Base-by-base conservation (phyloP, 2,329 filamentous ascomycete genomes). In the Ophiostoma ulmi region DNA sequence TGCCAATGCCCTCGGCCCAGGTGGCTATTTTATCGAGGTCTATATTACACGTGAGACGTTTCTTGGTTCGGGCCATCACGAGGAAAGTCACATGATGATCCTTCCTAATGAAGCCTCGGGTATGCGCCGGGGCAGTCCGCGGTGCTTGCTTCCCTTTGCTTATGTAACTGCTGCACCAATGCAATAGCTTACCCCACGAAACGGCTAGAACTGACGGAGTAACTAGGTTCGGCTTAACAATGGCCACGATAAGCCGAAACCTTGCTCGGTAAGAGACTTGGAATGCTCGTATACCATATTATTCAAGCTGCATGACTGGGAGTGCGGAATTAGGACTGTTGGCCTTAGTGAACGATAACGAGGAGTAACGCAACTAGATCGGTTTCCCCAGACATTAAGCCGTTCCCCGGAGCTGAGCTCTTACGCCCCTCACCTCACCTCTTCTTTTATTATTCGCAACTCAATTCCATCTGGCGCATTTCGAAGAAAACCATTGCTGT, bases 101-200 rank as follows among this genome's bases (percentile, higher is more conserved):
- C 13, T 63, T 63, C 26, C 31, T 36, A 22, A 20, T 36, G 31
- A 64, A n/a, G 63, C 63, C 63, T 65, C 63, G 63, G 63, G 61
- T 31, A 64, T 64, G 26, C 31, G 31, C 35, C 63, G 63, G 63
- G 63, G 63, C 63, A 65, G 63, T 64, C 61, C 61, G 61, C 35
- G 14, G 61, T 61, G 20, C 22, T 31, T 61, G 55, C 38, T 3
- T 10, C 31, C 31, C 31, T 31, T 31, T 31, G 31, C 2, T 31
- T 31, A 11, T 39, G 38, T 39, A 39, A 39, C 8, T 61, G 17
- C 22, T 58, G 52, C 7, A 58, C 52, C 52, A 58, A n/a, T 20
- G 44, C 44, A 31, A 31, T 31, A 48, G 44, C 44, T 48, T 48
- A 48, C 44, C 44, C 44, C 44, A 48, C 31, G 3, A 31, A 1